Evolutionary conservation across 768 basidiomycete species (phyloP).

Genomic region (Mycena venus): DNA sequence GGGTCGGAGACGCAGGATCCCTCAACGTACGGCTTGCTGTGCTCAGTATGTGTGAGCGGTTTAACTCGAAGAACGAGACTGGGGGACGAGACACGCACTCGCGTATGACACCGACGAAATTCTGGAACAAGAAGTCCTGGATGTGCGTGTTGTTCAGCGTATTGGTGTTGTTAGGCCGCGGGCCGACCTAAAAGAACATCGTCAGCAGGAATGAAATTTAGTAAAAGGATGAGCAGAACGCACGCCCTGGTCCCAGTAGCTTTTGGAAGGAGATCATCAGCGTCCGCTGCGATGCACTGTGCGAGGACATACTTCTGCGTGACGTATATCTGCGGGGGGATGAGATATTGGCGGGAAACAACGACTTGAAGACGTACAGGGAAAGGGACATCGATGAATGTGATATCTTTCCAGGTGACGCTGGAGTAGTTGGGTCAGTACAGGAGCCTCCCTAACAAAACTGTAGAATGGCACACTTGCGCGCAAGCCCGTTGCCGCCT

Average conservation of each 20-base stretch:
- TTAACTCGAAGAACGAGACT: not conserved
- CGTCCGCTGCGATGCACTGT: not conserved
- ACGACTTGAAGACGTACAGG: conserved; percentile 53
- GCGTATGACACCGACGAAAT: conserved; percentile 64
- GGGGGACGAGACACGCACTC: conserved; percentile 58
- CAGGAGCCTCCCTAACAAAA: no score
- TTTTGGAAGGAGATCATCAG: conserved; percentile 36
- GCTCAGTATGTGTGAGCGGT: not conserved
- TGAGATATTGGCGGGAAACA: not conserved
- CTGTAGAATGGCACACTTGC: no score
- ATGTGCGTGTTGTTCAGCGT: conserved; percentile 67
- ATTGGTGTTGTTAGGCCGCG: conserved; percentile 57
- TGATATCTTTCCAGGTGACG: conserved; percentile 71
- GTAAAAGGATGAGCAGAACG: conserved; percentile 17
- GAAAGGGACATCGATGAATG: conserved; percentile 64
- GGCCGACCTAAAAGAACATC: conserved; percentile 47
- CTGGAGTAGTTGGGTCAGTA: conserved; percentile 45
- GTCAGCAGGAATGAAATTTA: not conserved
- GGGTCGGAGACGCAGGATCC: conserved; percentile 72
- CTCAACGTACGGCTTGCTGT: conserved; percentile 63
- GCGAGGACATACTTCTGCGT: conserved; percentile 68
- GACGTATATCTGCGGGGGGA: conserved; percentile 62
- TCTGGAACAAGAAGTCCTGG: conserved; percentile 67
- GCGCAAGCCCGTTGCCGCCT: conserved; percentile 69
- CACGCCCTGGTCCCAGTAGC: conserved; percentile 75